phyloP scores from a whole-genome alignment of 495 filamentous ascomycete genomes.

The Neurospora sp. region DNA sequence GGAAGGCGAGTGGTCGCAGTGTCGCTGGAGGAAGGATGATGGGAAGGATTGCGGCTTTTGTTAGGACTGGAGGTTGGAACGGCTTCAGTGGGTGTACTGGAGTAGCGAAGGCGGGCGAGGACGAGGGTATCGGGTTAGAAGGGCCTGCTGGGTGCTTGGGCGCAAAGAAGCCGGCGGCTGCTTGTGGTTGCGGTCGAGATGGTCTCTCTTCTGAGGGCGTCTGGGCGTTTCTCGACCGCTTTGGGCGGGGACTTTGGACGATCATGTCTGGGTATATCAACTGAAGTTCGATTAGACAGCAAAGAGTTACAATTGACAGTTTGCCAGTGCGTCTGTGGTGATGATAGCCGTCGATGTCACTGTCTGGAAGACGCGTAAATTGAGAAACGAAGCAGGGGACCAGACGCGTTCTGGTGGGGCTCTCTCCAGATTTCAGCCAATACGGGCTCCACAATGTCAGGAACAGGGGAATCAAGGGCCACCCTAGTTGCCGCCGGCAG shows the following conservation, averaged over 20 bases:
- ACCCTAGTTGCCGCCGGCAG: constrained; percentile 7
- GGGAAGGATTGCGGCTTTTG: constrained; percentile 70
- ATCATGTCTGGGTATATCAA: constrained; percentile 6
- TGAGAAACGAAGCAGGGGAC: constrained; percentile 10
- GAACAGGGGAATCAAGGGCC: constrained; percentile 3
- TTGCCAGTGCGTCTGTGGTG: neutral
- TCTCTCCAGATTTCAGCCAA: neutral
- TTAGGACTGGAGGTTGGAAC: constrained; percentile 38
- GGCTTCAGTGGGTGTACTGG: constrained; percentile 62
- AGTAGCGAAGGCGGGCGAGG: constrained; percentile 81
- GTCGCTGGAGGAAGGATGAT: constrained; percentile 81
- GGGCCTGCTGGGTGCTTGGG: constrained; percentile 23
- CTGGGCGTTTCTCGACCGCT: constrained; percentile 5
- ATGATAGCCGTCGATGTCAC: neutral
- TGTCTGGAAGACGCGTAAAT: constrained; percentile 20
- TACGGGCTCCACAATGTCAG: neutral
- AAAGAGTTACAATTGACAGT: neutral
- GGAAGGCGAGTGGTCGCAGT: constrained; percentile 83
- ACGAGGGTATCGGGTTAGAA: constrained; percentile 59
- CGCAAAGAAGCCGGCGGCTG: constrained; percentile 26
- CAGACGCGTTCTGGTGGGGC: constrained; percentile 21
- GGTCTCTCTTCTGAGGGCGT: constrained; percentile 11
- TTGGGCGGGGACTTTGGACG: constrained; percentile 18
- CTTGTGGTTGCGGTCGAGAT: constrained; percentile 18
- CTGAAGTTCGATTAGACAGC: too few species aligned